Conservation (phyloP, 148 eudicot species). For the Cornus florida region DNA sequence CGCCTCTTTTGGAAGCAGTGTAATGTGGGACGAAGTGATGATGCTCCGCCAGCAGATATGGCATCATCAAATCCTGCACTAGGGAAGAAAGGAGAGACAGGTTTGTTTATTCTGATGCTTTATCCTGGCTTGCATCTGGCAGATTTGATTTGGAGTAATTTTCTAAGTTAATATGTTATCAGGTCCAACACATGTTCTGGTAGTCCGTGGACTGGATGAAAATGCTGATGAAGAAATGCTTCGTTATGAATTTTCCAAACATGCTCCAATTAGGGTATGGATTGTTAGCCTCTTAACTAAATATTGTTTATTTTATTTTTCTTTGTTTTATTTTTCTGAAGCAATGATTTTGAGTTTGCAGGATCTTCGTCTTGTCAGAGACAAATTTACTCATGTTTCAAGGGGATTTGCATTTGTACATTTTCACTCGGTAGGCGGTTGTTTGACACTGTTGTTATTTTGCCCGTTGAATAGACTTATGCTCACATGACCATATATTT, state of each 20-base stretch:
- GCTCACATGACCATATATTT: neutral
- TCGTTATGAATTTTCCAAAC: slow-evolving; percentile 96
- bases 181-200: slow-evolving; percentile 99
- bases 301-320: neutral
- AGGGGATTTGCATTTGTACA: slow-evolving; percentile 96
- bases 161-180: slow-evolving; percentile 23
- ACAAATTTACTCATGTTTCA: slow-evolving; percentile 96
- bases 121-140: neutral
- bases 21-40: slow-evolving; percentile 86
- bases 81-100: slow-evolving; percentile 92
- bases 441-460: slow-evolving; percentile 7
- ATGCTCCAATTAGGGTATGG: slow-evolving; percentile 89
- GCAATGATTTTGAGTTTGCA: slow-evolving; percentile 32
- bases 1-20: slow-evolving; percentile 51
- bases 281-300: slow-evolving; percentile 6
- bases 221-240: slow-evolving; percentile 99
- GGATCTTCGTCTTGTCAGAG: slow-evolving; percentile 98
- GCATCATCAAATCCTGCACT: slow-evolving; percentile 55
- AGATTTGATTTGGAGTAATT: neutral
- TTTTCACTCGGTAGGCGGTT: slow-evolving; percentile 59
- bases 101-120: slow-evolving; percentile 40
- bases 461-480: neutral
- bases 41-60: slow-evolving; percentile 92
- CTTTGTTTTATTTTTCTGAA: neutral
- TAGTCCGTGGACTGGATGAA: slow-evolving; percentile 98